Evolutionary conservation across 495 filamentous ascomycete species (phyloP).

Genomic region (Cercophora samala): DNA sequence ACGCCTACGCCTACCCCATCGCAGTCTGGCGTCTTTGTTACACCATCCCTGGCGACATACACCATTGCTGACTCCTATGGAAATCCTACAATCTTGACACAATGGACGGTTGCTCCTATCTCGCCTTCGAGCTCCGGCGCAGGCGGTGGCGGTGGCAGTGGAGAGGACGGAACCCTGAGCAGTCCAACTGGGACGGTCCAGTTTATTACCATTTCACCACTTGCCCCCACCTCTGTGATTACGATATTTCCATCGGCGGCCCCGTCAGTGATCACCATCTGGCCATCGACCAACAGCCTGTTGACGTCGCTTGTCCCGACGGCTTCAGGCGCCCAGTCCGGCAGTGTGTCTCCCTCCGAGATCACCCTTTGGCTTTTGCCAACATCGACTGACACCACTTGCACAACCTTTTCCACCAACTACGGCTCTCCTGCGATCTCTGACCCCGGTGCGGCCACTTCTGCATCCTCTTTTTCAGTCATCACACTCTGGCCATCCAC

Average conservation of each 20-base stretch:
- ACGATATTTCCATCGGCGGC: neutral
- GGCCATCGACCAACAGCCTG: neutral
- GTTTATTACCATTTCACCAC: neutral
- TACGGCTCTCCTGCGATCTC: neutral
- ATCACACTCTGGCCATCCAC: neutral
- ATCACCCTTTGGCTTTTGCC: conserved; percentile 15
- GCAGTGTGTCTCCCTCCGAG: conserved; percentile 5
- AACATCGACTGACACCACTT: conserved; percentile 5
- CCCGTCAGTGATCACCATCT: neutral
- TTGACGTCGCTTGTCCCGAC: neutral
- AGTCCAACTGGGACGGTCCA: neutral
- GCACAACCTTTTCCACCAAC: conserved; percentile 8
- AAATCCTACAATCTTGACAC: conserved; percentile 17
- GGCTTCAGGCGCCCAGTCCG: conserved; percentile 14
- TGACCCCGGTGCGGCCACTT: neutral
- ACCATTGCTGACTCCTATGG: conserved; percentile 25
- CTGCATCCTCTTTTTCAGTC: neutral
- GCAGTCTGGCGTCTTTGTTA: conserved; percentile 4
- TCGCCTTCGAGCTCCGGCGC: neutral
- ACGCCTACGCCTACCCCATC: neutral
- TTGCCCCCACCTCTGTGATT: neutral
- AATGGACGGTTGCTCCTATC: conserved; percentile 19
- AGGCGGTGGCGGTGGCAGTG: neutral
- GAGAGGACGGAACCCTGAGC: neutral
- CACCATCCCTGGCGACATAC: conserved; percentile 22